Percentiles rank a stretch among this genome's conserved stretches.
Conservation (phyloP, 2,329 filamentous ascomycete species). For the Diaporthe longicolla region DNA sequence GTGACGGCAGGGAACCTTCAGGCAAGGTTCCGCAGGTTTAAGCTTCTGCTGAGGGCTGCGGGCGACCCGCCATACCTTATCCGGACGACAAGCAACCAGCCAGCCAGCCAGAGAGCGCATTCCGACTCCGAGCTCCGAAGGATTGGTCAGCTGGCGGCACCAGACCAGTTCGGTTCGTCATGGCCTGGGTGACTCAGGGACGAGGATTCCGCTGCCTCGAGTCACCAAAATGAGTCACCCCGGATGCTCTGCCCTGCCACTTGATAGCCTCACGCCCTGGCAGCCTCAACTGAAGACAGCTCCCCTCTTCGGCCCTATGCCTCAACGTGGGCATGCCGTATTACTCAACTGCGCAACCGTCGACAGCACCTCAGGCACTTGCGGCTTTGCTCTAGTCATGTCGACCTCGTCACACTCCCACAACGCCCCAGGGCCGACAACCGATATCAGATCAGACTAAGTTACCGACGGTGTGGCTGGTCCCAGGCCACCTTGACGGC, state of each 20-base stretch:
- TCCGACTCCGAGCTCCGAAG: constrained; percentile 41
- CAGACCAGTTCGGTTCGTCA: constrained; percentile 28
- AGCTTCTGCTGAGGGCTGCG: constrained; percentile 33
- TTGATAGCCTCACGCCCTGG: not conserved
- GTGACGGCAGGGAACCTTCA: not conserved
- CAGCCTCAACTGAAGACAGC: not conserved
- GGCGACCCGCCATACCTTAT: constrained; percentile 24
- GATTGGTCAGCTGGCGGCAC: constrained; percentile 35
- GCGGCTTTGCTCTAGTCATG: not conserved
- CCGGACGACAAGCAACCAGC: not conserved
- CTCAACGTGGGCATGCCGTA: constrained; percentile 6
- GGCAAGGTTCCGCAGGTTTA: constrained; percentile 16
- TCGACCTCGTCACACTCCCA: constrained; percentile 2
- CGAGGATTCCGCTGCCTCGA: constrained; percentile 15
- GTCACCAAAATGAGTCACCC: constrained; percentile 41
- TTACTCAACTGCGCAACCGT: constrained; percentile 23
- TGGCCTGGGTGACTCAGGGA: constrained; percentile 40
- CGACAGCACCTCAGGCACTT: not conserved
- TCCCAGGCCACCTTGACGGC: constrained; percentile 3
- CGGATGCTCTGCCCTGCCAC: not conserved
- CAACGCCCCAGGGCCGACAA: constrained; percentile 11
- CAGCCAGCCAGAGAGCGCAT: not conserved
- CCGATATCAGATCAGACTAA: constrained; percentile 35
- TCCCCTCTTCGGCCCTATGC: not conserved
- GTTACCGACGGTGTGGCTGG: constrained; percentile 12